These are phyloP conservation scores for Royoungia palumana DNA, from an alignment of 768 basidiomycete genomes.

Conservation along the genomic window DNA sequence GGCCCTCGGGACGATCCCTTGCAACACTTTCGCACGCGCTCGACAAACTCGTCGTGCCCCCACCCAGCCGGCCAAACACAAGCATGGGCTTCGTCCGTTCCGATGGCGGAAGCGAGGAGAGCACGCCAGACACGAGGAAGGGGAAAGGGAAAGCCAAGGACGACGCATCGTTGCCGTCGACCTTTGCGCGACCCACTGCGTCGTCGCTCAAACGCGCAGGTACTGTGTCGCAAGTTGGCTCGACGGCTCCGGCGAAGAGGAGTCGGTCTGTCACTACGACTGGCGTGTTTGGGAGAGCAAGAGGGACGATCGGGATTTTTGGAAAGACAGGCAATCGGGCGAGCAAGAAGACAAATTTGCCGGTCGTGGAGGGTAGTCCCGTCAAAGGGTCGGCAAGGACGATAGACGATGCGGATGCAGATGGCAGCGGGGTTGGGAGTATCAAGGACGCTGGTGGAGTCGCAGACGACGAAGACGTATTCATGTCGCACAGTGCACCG, in stretches of 20 bases:
- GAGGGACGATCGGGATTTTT: constrained; percentile 10
- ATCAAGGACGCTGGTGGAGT: not conserved
- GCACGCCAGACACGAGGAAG: constrained; percentile 1
- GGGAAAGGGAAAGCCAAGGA: constrained; percentile 24
- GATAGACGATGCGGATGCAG: not conserved
- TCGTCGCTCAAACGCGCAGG: constrained; percentile 29
- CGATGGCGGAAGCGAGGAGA: constrained; percentile 12
- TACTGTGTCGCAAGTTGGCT: constrained; percentile 14
- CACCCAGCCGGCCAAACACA: constrained; percentile 64
- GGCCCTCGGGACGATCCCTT: constrained; percentile 40
- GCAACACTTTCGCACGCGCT: constrained; percentile 65
- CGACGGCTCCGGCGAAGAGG: not conserved
- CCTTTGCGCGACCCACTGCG: constrained; percentile 29
- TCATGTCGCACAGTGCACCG: not conserved
- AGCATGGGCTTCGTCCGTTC: constrained; percentile 60
- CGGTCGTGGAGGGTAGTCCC: constrained; percentile 45
- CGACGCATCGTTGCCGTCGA: constrained; percentile 17
- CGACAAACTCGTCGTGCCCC: constrained; percentile 65
- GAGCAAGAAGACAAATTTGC: constrained; percentile 44
- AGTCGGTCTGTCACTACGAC: too few relatives aligned
- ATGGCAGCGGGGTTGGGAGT: not conserved
- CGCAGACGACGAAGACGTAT: constrained; percentile 5
- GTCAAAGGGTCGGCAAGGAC: constrained; percentile 35
- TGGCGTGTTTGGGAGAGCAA: too few relatives aligned
- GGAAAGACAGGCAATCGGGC: constrained; percentile 27